Evolutionary conservation across 148 eudicot species (phyloP).

Genomic region (Camellia lanceoleosa): DNA sequence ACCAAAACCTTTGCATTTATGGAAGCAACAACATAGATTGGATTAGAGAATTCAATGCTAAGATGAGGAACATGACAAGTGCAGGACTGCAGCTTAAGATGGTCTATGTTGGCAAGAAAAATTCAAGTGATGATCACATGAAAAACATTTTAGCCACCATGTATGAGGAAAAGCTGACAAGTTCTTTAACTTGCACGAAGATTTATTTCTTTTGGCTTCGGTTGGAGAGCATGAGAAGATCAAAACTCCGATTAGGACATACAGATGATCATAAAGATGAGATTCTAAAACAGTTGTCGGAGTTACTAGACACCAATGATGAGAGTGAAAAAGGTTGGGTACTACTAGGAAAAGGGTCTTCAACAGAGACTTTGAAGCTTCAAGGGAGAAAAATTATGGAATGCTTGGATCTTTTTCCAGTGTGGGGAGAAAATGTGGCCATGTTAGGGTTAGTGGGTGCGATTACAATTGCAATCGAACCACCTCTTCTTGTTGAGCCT

Average conservation of each 20-base stretch:
- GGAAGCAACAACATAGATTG: constrained; percentile 56
- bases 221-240: constrained; percentile 53
- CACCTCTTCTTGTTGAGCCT: constrained; percentile 22
- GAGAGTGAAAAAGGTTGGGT: constrained; percentile 44
- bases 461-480: constrained; percentile 36
- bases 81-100: constrained; percentile 43
- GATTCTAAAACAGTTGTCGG: constrained; percentile 30
- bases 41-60: constrained; percentile 45
- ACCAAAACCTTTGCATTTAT: constrained; percentile 53
- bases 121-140: constrained; percentile 23
- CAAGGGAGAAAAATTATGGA: constrained; percentile 22
- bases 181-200: constrained; percentile 31
- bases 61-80: constrained; percentile 30
- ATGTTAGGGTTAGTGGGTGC: constrained; percentile 47
- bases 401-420: constrained; percentile 26
- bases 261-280: constrained; percentile 21
- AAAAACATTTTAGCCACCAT: constrained; percentile 31
- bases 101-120: constrained; percentile 48
- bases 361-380: constrained; percentile 41
- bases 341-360: constrained; percentile 44
- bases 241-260: constrained; percentile 28
- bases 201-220: constrained; percentile 56
- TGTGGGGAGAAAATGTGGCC: constrained; percentile 38
- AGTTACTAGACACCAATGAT: constrained; percentile 28
- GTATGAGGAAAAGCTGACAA: constrained; percentile 34